Evolutionary conservation across 164 flowering plant genomes (phyloP).

Genomic region (Saururus chinensis): DNA sequence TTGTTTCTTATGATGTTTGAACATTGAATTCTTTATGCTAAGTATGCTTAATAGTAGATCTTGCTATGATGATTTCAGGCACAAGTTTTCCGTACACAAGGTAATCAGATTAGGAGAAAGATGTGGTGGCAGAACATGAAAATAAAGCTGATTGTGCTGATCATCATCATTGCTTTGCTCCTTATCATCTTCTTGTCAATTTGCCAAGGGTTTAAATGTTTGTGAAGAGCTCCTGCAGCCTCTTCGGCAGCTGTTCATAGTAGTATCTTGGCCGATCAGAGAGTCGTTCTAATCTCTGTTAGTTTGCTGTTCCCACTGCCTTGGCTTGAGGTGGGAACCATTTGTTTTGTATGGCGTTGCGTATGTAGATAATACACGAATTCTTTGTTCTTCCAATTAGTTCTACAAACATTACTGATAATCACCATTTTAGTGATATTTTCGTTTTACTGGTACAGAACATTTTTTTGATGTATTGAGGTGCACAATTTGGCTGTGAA

Average conservation of each 20-base stretch:
- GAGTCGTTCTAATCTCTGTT: constrained; percentile 1
- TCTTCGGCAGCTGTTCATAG: not conserved
- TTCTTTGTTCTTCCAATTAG: too few species aligned
- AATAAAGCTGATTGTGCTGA: constrained; percentile 72
- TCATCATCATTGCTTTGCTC: constrained; percentile 56
- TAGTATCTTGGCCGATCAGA: not conserved
- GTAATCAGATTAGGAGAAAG: constrained; percentile 68
- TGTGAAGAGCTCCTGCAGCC: not conserved
- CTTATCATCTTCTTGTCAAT: constrained; percentile 70
- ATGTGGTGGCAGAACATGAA: constrained; percentile 95
- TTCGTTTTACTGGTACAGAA: too few species aligned
- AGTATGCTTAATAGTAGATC: too few species aligned
- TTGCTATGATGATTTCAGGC: constrained; percentile 28
- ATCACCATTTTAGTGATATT: too few species aligned
- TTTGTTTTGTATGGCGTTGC: too few species aligned
- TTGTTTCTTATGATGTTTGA: not conserved
- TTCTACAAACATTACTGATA: too few species aligned
- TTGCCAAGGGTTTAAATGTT: constrained; percentile 59
- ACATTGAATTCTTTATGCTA: too few species aligned
- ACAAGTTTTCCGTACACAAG: constrained; percentile 69
- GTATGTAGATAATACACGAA: too few species aligned
- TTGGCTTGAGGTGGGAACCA: not conserved
- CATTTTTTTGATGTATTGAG: too few species aligned
- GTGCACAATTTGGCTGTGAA: too few species aligned
- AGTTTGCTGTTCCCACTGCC: not conserved